Evolutionary conservation across 2,329 filamentous ascomycete species (phyloP), one percentile per base, ranked within the genome.

Genomic region (Amauroascus verrucosus): DNA sequence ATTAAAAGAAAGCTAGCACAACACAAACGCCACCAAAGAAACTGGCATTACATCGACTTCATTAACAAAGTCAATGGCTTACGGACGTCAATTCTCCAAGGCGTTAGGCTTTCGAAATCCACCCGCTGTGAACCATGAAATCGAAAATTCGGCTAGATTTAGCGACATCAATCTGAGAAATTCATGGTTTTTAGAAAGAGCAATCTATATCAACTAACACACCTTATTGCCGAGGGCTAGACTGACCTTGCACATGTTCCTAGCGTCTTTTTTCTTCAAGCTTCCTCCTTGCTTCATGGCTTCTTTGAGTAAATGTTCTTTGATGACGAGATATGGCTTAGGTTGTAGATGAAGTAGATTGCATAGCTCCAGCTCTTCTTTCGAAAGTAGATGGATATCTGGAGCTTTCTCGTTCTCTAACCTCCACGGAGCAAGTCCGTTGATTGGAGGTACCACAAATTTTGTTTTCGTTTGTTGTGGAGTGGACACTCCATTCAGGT

Each of bases 301-400:
- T 66, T 97, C 91, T 62, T 88, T 87, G 50, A 97, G 71, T n/a
- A 97, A 76, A 57, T 86, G 83, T 67, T 96, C 89, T 70, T 98
- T 98, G 70, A 97, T 88, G 64, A 88, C 88, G 4, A 96, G 71
- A 67, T 96, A 98, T 1, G 93, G 88, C 72, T 98, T 98, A 0
- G 93, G 93, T 68, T 93, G 86, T 50, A 98, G 73, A 40, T 89
- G 81, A 13, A 95, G 78, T 38, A 85, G 78, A 61, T 87, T 86
- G 72, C 93, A 98, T 0, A 98, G 74, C 63, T 95, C 88, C 3
- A 81, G 75, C 68, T 98, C 93, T 59, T 94, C 88, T 0, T 83
- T 78, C 0, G 86, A 88, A 41, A 98, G 75, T 0, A 98, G 79
- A 63, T 97, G 93, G 26, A 91, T 71, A 66, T 97, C 93, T 3